A percentile compares a stretch with the other conserved stretches of the same genome.
phyloP scores from a whole-genome alignment of 2,329 filamentous ascomycete species.

The Aspergillus cejpii region DNA sequence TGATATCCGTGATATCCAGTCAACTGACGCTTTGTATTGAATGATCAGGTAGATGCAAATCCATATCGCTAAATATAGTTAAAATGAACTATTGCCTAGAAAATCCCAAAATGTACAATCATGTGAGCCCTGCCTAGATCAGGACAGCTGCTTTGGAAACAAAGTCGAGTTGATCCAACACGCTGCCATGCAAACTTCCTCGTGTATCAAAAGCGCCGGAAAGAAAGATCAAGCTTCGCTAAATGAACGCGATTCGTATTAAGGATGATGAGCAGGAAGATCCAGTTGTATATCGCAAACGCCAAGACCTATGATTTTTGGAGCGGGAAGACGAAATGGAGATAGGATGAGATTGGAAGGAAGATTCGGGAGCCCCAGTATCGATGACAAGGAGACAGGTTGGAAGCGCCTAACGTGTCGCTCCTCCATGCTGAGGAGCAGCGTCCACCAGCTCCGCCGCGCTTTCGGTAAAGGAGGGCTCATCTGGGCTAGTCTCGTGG shows the following conservation, averaged over 20 bases:
- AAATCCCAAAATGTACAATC: constrained; percentile 15
- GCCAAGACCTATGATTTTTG: constrained; percentile 11
- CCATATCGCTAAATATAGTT: constrained; percentile 2
- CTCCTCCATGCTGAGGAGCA: constrained; percentile 13
- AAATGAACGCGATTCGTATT: no score
- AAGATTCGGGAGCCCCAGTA: constrained; percentile 1
- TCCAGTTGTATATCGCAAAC: constrained; percentile 13
- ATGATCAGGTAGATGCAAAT: background rate
- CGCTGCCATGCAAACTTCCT: background rate
- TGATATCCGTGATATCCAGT: background rate
- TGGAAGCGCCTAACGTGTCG: constrained; percentile 7
- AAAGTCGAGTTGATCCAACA: background rate
- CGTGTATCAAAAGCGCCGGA: background rate
- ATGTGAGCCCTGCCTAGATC: background rate
- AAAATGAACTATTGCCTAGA: constrained; percentile 10
- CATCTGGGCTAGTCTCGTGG: constrained; percentile 36
- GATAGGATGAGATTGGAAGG: background rate
- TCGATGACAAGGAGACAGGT: background rate
- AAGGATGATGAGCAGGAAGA: constrained; percentile 5
- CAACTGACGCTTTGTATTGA: background rate
- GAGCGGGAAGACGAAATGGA: background rate
- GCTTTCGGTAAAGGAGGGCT: constrained; percentile 37
- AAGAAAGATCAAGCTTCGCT: background rate
- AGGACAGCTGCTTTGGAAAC: background rate
- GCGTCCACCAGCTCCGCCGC: constrained; percentile 42